These are phyloP conservation scores for Streptanthus diversifolius DNA, from an alignment of 345 rosid genomes.

Conservation along the genomic window DNA sequence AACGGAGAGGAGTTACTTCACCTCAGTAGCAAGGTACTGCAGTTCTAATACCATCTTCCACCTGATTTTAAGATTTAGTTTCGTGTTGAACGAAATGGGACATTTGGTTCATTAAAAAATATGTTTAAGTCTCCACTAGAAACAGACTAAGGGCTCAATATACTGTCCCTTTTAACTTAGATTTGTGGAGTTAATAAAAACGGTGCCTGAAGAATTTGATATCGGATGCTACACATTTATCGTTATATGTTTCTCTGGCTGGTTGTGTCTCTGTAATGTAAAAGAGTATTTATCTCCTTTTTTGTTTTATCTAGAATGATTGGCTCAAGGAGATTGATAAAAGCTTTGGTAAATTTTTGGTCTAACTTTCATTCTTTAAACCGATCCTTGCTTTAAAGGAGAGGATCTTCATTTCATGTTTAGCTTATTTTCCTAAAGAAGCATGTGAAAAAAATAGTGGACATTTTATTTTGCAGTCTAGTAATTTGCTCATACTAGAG, in stretches of 20 bases:
- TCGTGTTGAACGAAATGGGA: not conserved
- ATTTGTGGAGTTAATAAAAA: not conserved
- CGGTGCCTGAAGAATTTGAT: not conserved
- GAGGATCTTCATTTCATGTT: slow-evolving; percentile 7
- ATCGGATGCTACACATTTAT: not conserved
- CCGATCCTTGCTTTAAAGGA: not conserved
- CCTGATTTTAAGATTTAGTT: not conserved
- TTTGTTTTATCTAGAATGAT: not conserved
- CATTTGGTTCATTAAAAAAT: not conserved
- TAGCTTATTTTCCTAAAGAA: slow-evolving; percentile 10
- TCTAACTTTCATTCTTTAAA: not conserved
- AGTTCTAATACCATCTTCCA: not conserved
- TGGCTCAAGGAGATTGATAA: not conserved
- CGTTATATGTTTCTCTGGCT: not conserved
- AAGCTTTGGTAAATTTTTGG: not conserved
- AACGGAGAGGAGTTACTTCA: slow-evolving; percentile 80
- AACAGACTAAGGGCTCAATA: not conserved
- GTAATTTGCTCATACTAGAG: not conserved
- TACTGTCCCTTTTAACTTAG: not conserved
- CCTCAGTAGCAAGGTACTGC: slow-evolving; percentile 67
- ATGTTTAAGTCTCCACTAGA: not conserved
- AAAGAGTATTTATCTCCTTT: not conserved
- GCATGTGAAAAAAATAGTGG: not conserved
- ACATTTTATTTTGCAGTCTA: slow-evolving; percentile 5
- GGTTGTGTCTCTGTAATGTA: not conserved